Percentiles rank a stretch among this genome's conserved stretches.
phyloP scores from a whole-genome alignment of 2,329 filamentous ascomycete species.

The Chaetomium strumarium region DNA sequence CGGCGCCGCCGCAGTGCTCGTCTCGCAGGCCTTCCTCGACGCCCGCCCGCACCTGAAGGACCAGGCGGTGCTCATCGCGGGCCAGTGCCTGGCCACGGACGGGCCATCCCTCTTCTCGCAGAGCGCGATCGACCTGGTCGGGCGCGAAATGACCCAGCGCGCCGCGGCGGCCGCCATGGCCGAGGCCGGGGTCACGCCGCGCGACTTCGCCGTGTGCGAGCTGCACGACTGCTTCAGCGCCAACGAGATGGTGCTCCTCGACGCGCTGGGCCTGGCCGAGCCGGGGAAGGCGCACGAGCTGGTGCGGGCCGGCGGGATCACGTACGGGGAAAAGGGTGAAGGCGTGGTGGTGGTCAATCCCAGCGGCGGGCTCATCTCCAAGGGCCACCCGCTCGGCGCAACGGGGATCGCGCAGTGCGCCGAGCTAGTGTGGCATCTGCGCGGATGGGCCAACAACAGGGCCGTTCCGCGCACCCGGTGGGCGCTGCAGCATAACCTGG shows the following conservation, averaged over 20 bases:
- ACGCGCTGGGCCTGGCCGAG: conserved; percentile 73
- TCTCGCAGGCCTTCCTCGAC: conserved; percentile 83
- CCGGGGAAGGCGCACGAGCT: conserved; percentile 87
- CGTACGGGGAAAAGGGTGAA: conserved; percentile 59
- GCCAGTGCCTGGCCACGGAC: conserved; percentile 84
- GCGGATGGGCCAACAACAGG: conserved; percentile 93
- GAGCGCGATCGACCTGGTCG: conserved; percentile 81
- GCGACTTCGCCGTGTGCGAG: conserved; percentile 78
- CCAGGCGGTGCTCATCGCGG: conserved; percentile 83
- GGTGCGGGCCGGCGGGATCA: conserved; percentile 81
- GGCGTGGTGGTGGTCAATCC: conserved; percentile 77
- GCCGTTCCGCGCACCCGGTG: conserved; percentile 60
- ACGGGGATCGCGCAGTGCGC: conserved; percentile 95
- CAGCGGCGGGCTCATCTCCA: conserved; percentile 89
- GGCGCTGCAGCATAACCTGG: conserved; percentile 87
- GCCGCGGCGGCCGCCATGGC: conserved; percentile 65
- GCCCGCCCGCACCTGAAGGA: conserved; percentile 73
- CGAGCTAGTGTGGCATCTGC: conserved; percentile 89
- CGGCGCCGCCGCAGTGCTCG: conserved; percentile 79
- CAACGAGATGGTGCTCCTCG: conserved; percentile 88
- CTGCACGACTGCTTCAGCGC: conserved; percentile 95
- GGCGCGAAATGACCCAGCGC: conserved; percentile 73
- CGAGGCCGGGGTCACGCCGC: conserved; percentile 64
- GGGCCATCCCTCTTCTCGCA: conserved; percentile 70
- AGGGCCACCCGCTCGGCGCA: conserved; percentile 90